phyloP scores from a whole-genome alignment of 352 stramenopile genomes.

The Globisporangium orthogonon region DNA sequence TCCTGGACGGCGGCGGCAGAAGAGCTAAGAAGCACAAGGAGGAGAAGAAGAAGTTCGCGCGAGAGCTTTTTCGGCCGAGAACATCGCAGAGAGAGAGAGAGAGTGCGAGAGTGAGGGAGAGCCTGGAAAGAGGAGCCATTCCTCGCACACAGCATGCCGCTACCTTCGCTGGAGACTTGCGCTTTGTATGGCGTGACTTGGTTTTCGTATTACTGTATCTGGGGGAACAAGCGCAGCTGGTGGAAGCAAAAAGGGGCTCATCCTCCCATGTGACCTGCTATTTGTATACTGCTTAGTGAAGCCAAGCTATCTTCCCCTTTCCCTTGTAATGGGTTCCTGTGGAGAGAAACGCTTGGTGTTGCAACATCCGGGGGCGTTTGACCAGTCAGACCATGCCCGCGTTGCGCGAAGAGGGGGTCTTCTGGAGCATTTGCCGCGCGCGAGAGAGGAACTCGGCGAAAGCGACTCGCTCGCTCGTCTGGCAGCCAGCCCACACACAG shows the following conservation, averaged over 20 bases:
- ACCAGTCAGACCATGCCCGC: background rate
- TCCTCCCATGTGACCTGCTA: background rate
- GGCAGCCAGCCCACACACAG: constrained; percentile 2
- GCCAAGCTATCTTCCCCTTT: background rate
- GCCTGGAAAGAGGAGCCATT: background rate
- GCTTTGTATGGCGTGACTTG: background rate
- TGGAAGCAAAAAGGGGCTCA: background rate
- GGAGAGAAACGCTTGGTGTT: background rate
- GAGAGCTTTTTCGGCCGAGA: no score
- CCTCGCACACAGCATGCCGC: no score
- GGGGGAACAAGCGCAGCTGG: background rate
- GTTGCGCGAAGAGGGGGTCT: background rate
- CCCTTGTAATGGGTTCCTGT: background rate
- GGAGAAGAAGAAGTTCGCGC: background rate
- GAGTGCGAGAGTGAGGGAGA: background rate
- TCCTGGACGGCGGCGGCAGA: background rate
- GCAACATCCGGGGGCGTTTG: background rate
- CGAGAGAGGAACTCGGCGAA: constrained; percentile 9
- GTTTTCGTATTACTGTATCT: background rate
- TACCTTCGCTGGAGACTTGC: no score
- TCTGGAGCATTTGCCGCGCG: background rate
- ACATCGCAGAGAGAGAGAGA: no score
- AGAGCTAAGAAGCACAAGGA: background rate
- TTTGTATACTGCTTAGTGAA: background rate
- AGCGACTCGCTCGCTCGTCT: background rate